Base-by-base conservation (phyloP, 495 filamentous ascomycete genomes). In the Xylaria sp. region DNA sequence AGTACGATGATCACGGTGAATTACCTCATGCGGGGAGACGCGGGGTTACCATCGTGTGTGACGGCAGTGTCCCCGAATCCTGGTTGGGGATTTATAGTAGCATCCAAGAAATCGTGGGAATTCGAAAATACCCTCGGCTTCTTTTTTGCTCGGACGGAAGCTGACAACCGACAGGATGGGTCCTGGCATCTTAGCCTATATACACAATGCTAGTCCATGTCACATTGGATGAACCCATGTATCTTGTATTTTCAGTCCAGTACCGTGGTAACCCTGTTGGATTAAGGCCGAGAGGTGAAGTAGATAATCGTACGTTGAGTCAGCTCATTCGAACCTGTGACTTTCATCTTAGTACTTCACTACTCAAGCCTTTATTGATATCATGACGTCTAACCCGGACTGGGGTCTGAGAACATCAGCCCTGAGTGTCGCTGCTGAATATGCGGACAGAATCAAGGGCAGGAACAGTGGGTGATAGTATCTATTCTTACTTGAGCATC, bases 371-470 rank as follows among this genome's bases (percentile, higher is more conserved):
- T 46, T 7, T 44, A 37, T 67, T 17, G 19, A 19, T 19, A 50
- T 24, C 31, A 83, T 83, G 82, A 78, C 78, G 44, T 83, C 82
- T 5, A 77, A 85, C 52, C 57, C 82, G 19, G 79, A 83, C 21
- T 87, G 82, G 73, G 80, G 82, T 29, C 79, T 82, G 40, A 77
- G 69, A 26, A 85, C 84, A 1, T 81, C 81, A 8, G 84, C 78
- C 0, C 78, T 81, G 5, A 77, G 82, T 63, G 86, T 85, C 12
- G 84, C 84, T 3, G 72, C 70, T 5, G 71, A 73, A 0, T 88
- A 86, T 71, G 77, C 77, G 0, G 75, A 79, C 17, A 71, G 81
- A 21, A 81, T 85, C 43, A 66, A 72, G 62, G 79, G 78, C 9
- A 81, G 73, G 70, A 79, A 78, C 73, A 75, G 82, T 83, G 55